Conservation (phyloP, 495 filamentous ascomycete genomes). For the Aspergillus saccharolyticus region DNA sequence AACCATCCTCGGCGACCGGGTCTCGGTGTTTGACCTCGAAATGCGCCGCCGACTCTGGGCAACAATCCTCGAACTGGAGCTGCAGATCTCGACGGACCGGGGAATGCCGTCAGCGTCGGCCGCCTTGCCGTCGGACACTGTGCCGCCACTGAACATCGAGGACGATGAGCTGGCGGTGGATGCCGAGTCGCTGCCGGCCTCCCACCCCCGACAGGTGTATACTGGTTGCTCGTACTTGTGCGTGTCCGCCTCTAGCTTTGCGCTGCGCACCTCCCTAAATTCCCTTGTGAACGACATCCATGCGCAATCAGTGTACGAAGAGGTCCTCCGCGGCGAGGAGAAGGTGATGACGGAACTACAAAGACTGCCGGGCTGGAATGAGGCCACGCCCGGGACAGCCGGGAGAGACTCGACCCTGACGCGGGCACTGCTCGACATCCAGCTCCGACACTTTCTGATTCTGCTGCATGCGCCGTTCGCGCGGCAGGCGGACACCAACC, state of each 20-base stretch:
- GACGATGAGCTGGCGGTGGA: background rate
- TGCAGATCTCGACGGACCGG: conserved; percentile 49
- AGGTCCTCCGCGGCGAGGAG: conserved; percentile 25
- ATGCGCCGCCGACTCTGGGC: conserved; percentile 52
- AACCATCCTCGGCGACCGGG: conserved; percentile 21
- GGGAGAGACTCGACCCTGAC: conserved; percentile 1
- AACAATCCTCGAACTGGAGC: conserved; percentile 49
- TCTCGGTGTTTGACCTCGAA: conserved; percentile 43
- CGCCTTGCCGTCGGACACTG: conserved; percentile 45
- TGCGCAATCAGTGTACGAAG: conserved; percentile 20
- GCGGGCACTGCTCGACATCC: conserved; percentile 21
- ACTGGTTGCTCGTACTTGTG: conserved; percentile 23
- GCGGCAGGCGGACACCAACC: conserved; percentile 11
- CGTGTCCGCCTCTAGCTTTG: conserved; percentile 19
- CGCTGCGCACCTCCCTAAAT: conserved; percentile 23
- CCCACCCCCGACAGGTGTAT: conserved; percentile 25
- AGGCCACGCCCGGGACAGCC: background rate
- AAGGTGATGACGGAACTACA: conserved; percentile 20
- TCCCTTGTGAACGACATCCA: conserved; percentile 26
- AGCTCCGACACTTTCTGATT: conserved; percentile 27
- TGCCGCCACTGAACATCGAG: conserved; percentile 26
- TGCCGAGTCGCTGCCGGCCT: conserved; percentile 47
- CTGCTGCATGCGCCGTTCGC: conserved; percentile 29
- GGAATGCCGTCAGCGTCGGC: conserved; percentile 50
- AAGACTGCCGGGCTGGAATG: conserved; percentile 20